phyloP scores from a whole-genome alignment of 75 land plant species.

The Cryptomeria japonica region DNA sequence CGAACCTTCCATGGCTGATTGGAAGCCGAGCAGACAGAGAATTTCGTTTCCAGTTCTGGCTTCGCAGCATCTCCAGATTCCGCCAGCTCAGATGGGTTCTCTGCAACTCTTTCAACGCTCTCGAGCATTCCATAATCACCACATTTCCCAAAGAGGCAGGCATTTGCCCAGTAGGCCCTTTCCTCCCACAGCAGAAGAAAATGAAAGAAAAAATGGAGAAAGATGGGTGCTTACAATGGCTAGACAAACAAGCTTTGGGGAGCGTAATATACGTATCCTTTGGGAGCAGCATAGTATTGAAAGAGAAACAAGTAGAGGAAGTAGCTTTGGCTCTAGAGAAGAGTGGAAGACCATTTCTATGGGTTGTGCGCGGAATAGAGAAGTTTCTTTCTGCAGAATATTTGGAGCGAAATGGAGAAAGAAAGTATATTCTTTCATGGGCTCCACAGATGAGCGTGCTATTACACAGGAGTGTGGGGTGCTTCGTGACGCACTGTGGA shows the following conservation, averaged over 20 bases:
- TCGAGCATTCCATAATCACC: not conserved
- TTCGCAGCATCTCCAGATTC: not conserved
- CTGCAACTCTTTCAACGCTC: constrained; percentile 1
- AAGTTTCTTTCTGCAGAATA: not conserved
- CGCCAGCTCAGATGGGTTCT: not conserved
- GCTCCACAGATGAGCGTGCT: constrained; percentile 27
- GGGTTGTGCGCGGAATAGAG: constrained; percentile 1
- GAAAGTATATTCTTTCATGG: constrained; percentile 12
- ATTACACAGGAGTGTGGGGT: constrained; percentile 19
- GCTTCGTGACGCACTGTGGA: constrained; percentile 20
- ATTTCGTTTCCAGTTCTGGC: constrained; percentile 11
- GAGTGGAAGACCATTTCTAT: not conserved
- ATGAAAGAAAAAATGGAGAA: not conserved
- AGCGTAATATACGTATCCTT: constrained; percentile 16
- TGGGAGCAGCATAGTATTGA: constrained; percentile 5
- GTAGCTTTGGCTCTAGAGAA: constrained; percentile 1
- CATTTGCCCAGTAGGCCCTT: constrained; percentile 1
- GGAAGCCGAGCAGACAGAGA: constrained; percentile 2
- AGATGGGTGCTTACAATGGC: constrained; percentile 6
- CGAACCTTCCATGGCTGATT: constrained; percentile 5
- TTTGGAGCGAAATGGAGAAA: not conserved
- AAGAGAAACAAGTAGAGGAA: not conserved
- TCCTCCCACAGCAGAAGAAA: not conserved
- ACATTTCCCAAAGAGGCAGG: not conserved
- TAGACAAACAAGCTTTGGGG: not conserved